Evolutionary conservation across 345 rosid genomes (phyloP), one percentile per base, ranked within the genome.

Genomic region (Eucalyptus microcorys): DNA sequence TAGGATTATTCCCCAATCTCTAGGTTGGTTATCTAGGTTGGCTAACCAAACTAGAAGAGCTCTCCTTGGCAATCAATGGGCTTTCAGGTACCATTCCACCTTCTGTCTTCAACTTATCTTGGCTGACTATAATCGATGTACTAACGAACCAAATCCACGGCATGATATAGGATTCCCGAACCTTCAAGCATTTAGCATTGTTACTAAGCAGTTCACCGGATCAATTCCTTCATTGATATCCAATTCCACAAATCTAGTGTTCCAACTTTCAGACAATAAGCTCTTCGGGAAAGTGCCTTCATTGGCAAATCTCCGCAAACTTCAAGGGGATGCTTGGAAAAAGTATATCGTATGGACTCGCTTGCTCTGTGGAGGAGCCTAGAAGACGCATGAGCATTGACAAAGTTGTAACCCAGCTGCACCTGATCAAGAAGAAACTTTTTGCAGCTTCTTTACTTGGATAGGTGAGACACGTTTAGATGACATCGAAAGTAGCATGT

Each of bases 101-200:
- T 2, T 90, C 91, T 1, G 32, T 93, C 3, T 92, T 83, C 91
- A 93, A 93, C 68, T 87, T 90, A 14, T 89, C 93, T 24, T 87
- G 87, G 4, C 5, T 91, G 30, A 17, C 16, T 14, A 8, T 0
- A 3, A 40, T 93, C 1, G 26, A 80, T 4, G 5, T 90, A 3
- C 15, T 48, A 5, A 2, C 0, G 0, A 94, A 91, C 85, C 37
- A 47, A 19, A 57, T 94, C 50, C 34, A 26, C 4, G 92, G 93
- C 26, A 43, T 10, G 53, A 87, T n/a, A 42, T 92, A n/a, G 89
- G 91, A 40, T 22, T 47, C 3, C 92, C 89, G 4, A 57, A 85
- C 47, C 87, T 91, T 48, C 40, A 64, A 40, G 0, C 3, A 2
- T 34, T 92, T 7, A 15, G 14, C 47, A 16, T 92, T 32, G 6